Evolutionary conservation across 345 rosid species (phyloP), one percentile per base, ranked within the genome.

Genomic region (Tarenaya hassleriana): DNA sequence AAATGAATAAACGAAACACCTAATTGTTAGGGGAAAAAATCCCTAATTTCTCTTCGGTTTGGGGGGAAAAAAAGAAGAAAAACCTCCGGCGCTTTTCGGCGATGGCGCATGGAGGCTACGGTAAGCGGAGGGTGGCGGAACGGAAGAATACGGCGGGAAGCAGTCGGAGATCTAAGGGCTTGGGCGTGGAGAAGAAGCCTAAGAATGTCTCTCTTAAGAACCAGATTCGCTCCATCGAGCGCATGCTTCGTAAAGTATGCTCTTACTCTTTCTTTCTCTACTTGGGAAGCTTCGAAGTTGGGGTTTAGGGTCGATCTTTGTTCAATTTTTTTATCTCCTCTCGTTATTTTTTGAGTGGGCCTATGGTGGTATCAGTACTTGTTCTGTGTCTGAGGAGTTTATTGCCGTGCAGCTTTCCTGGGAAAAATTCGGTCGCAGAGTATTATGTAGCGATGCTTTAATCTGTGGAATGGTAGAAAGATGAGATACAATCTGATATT

Each of bases 41-140:
- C 52, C 35, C 50, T 48, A 19, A 11, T 40, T 8, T 20, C 24
- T 21, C 31, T 12, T 4, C 29, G 31, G n/a, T 12, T 12, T 55
- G 21, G 5, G 10, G 29, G 14, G 42, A 15, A 13, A 19, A 8
- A 15, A 18, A 31, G 42, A 15, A 13, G 13, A 8, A 15, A 18
- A 31, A 43, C 41, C 43, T 45, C 45, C 12, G 20, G 42, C 29
- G 42, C 49, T 42, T 20, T 52, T 34, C 27, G 40, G 56, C 41
- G 66, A 91, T 91, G 98, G 96, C 95, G 58, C 98, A 91, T 52
- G 96, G 96, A 52, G 98, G 95, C 55, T 87, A 82, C 46, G 83
- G 79, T 50, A 88, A 81, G 76, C 86, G 94, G 42, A 57, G 82
- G 20, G 78, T 69, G 34, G 79, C 84, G 1, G 83, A 76, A 63